Base-by-base conservation (phyloP, 371 early-diverging fungal species). In the Thermomucor indicae-seudaticae region DNA sequence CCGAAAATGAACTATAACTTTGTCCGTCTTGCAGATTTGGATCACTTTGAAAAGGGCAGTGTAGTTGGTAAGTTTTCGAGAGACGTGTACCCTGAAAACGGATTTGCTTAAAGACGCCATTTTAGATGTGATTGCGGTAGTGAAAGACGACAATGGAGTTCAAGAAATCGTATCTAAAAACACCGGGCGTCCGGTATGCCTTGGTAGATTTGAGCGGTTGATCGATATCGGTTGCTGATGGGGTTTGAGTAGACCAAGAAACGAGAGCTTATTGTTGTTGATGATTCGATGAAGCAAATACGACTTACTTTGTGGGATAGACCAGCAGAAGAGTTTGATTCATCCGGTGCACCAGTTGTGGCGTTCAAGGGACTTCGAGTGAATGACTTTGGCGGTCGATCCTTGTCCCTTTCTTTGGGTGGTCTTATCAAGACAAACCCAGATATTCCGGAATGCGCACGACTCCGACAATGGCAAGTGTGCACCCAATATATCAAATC, bases 401-500 rank as follows among this genome's bases (percentile, higher is more conserved):
- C 85, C 0, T 77, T 94, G 14, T 89, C 89, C 23, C 60, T 81
- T 7, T 62, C 76, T 46, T 62, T 65, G 17, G 49, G 65, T 12
- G 71, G 86, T 38, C 61, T 74, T 2, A 45, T 91, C 47, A 67
- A 75, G 20, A 42, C 83, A 30, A 91, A 95, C 65, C 96, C 96
- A 1, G 93, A 94, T 46, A 80, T 90, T 14, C 81, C 81, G 5
- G 96, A 95, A 58, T 84, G 91, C 0, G 83, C 86, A 51, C 60
- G 60, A 23, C 77, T 99, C 20, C 75, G 81, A n/a, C 88, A 89
- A 30, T 98, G 99, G 99, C n/a, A n/a, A n/a, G n/a, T n/a, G n/a
- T n/a, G n/a, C n/a, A n/a, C n/a, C n/a, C n/a, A n/a, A n/a, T n/a
- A n/a, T n/a, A n/a, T n/a, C n/a, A n/a, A n/a, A n/a, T n/a, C n/a